These are phyloP conservation scores for Trichoderma afroharzianum DNA, from an alignment of 2,329 filamentous ascomycete species.

Conservation along the genomic window DNA sequence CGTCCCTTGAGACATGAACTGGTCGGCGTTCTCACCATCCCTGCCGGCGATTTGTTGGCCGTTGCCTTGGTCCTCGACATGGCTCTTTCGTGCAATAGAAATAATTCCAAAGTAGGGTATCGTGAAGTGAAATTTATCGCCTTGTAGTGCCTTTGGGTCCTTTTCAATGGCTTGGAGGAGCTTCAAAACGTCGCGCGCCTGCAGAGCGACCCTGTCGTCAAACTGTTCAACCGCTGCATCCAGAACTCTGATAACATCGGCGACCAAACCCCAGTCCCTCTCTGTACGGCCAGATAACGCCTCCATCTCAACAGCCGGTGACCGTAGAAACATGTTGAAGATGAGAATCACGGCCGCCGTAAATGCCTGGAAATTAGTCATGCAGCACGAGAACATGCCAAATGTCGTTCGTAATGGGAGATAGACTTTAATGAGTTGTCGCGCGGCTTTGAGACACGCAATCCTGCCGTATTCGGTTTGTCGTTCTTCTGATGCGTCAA, in stretches of 20 bases:
- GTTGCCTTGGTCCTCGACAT: neutral
- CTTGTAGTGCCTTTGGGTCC: neutral
- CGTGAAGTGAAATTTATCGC: constrained; percentile 8
- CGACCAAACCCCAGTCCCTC: constrained; percentile 1
- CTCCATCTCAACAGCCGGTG: neutral
- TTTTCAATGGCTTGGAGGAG: constrained; percentile 4
- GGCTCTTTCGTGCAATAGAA: neutral
- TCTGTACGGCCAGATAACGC: neutral
- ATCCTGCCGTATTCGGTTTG: constrained; percentile 10
- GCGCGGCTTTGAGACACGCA: constrained; percentile 5
- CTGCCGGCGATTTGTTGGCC: neutral
- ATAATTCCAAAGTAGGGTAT: constrained; percentile 6
- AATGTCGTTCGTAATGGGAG: constrained; percentile 5
- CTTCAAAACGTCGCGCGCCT: constrained; percentile 5
- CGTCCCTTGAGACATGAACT: neutral
- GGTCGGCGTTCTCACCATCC: no score
- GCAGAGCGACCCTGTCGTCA: constrained; percentile 2
- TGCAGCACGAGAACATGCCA: constrained; percentile 13
- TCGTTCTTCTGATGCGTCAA: neutral
- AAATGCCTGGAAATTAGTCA: constrained; percentile 15
- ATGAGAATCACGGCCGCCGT: constrained; percentile 13
- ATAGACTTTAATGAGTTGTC: constrained; percentile 9
- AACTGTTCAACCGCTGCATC: constrained; percentile 2
- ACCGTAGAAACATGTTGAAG: constrained; percentile 5
- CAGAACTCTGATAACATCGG: neutral